Evolutionary conservation across 2,329 filamentous ascomycete genomes (phyloP).

Genomic region (Passalora sequoiae): DNA sequence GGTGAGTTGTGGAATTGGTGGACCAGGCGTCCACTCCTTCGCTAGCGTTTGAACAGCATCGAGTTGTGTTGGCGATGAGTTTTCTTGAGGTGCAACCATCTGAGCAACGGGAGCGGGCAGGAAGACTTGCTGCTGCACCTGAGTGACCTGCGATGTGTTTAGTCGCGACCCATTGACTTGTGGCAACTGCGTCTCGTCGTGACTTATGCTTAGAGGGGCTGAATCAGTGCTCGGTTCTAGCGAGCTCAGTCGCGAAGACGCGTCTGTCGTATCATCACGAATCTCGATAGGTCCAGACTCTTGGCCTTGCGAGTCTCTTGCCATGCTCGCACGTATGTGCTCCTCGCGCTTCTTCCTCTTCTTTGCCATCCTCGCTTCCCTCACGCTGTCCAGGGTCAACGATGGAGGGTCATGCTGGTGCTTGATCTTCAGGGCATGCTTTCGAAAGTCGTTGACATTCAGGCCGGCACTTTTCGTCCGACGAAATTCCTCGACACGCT

Average conservation of each 20-base stretch:
- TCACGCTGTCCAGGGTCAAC: conserved; percentile 62
- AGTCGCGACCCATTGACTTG: neutral
- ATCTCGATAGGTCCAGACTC: conserved; percentile 13
- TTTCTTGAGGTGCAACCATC: conserved; percentile 4
- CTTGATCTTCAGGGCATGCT: conserved; percentile 62
- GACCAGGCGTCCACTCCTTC: neutral
- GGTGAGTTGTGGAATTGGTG: conserved; percentile 1
- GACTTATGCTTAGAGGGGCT: too few species aligned
- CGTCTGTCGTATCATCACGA: conserved; percentile 18
- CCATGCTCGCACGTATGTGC: conserved; percentile 12
- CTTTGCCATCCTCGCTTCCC: conserved; percentile 35
- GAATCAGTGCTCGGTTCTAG: conserved; percentile 14
- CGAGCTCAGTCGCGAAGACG: conserved; percentile 21
- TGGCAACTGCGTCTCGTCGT: conserved; percentile 11
- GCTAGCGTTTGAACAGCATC: neutral
- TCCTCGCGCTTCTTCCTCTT: conserved; percentile 30
- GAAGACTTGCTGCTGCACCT: conserved; percentile 3
- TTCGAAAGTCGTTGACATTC: conserved; percentile 80
- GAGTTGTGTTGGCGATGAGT: neutral
- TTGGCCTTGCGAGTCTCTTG: conserved; percentile 14
- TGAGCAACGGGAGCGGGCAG: conserved; percentile 4
- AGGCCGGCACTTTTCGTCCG: conserved; percentile 76
- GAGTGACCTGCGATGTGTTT: conserved; percentile 2
- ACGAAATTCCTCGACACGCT: conserved; percentile 87
- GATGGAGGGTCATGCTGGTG: conserved; percentile 76